Conservation (phyloP, 805 yeast genomes). For the Candida orba region DNA sequence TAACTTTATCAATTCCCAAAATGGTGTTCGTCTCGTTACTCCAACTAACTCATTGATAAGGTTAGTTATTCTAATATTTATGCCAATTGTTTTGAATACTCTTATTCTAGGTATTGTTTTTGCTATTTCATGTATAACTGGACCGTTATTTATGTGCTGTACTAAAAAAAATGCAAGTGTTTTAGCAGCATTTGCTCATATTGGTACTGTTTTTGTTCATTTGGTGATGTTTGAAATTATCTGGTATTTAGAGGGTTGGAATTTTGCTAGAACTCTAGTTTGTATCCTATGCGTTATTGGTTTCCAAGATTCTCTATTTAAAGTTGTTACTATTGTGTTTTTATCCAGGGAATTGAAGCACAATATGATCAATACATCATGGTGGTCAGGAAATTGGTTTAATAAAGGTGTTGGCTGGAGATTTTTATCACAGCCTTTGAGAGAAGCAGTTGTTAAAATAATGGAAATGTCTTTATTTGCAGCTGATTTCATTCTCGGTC, state of each 20-base stretch:
- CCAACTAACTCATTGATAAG: conserved; percentile 57
- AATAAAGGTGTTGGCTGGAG: conserved; percentile 56
- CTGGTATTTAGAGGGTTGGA: conserved; percentile 64
- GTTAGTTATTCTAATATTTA: conserved; percentile 41
- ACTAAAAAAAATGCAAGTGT: conserved; percentile 40
- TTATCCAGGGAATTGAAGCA: conserved; percentile 58
- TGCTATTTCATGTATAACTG: conserved; percentile 38
- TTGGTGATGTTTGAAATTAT: conserved; percentile 52
- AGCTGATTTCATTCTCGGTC: conserved; percentile 55
- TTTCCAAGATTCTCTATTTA: conserved; percentile 53
- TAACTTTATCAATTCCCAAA: conserved; percentile 78
- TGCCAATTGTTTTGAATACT: conserved; percentile 40
- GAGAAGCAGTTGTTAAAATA: conserved; percentile 58
- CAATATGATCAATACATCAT: conserved; percentile 55
- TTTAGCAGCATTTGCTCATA: conserved; percentile 52
- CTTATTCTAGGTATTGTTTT: conserved; percentile 29
- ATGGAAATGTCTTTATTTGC: conserved; percentile 65
- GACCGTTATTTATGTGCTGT: conserved; percentile 40
- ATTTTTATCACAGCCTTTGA: conserved; percentile 50
- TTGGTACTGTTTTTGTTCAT: conserved; percentile 44
- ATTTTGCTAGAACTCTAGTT: conserved; percentile 48
- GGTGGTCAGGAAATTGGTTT: conserved; percentile 79
- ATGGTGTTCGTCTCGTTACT: conserved; percentile 54
- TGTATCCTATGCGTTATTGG: conserved; percentile 52
- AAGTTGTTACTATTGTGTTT: conserved; percentile 39